Conservation (phyloP, 768 basidiomycete genomes). For the Lentinula aciculospora region DNA sequence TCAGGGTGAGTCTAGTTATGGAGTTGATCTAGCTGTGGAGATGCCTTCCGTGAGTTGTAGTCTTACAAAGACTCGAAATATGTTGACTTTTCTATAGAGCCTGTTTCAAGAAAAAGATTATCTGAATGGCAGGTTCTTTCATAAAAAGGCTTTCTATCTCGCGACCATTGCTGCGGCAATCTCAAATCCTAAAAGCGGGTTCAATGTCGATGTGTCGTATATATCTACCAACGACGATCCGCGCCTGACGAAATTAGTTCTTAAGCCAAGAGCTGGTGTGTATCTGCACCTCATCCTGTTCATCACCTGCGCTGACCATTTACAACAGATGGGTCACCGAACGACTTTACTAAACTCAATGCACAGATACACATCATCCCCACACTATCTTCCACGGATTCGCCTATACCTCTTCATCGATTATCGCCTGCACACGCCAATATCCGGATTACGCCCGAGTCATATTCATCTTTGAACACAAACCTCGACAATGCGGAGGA, state of each 20-base stretch:
- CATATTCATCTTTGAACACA: slow-evolving; percentile 14
- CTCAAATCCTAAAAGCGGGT: slow-evolving; percentile 31
- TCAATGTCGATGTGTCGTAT: slow-evolving; percentile 57
- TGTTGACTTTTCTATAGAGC: slow-evolving; percentile 26
- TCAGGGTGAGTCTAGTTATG: slow-evolving; percentile 58
- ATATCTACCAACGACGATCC: slow-evolving; percentile 55
- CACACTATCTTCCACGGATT: slow-evolving; percentile 42
- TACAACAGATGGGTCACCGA: slow-evolving; percentile 38
- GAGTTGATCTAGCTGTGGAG: slow-evolving; percentile 77
- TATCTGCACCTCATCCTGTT: slow-evolving; percentile 16
- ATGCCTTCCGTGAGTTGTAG: slow-evolving; percentile 70
- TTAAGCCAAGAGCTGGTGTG: slow-evolving; percentile 51
- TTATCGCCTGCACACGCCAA: slow-evolving; percentile 76
- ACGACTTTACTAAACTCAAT: slow-evolving; percentile 63
- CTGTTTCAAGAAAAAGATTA: slow-evolving; percentile 98
- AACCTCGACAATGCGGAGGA: slow-evolving; percentile 10
- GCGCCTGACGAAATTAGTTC: slow-evolving; percentile 58
- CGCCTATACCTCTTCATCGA: slow-evolving; percentile 60
- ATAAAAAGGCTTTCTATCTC: slow-evolving; percentile 89
- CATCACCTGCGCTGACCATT: slow-evolving; percentile 13
- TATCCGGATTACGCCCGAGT: slow-evolving; percentile 37
- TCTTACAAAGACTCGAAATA: background rate
- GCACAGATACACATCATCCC: slow-evolving; percentile 73
- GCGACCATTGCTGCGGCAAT: slow-evolving; percentile 69
- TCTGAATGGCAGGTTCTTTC: slow-evolving; percentile 82